Evolutionary conservation across 2,329 filamentous ascomycete species (phyloP), one percentile per base, ranked within the genome.

Genomic region (Cadophora luteo-olivacea): DNA sequence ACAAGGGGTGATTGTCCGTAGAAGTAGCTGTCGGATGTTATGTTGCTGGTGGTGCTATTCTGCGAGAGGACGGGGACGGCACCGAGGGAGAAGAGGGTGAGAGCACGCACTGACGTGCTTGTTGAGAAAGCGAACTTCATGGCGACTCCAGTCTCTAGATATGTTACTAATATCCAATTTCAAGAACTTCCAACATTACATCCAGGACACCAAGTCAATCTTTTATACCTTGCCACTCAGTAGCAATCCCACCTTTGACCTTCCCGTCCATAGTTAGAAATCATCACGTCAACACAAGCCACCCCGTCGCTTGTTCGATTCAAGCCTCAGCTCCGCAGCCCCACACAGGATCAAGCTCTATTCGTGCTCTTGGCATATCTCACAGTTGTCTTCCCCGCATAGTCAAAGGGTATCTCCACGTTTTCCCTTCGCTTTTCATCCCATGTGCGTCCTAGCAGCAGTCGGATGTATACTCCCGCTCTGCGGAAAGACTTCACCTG

Each of bases 1-100:
- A 41, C 78, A 2, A 78, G 75, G 19, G 79, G 78, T 29, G 80
- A 81, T 67, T 80, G 74, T 45, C 78, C 79, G 67, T 80, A 81
- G 68, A 80, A 81, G 25, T 66, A 68, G 1, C 72, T 72, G 64
- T 81, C 79, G 60, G 66, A 60, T 5, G 61, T 60, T 33, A 68
- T 67, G 24, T 58, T 66, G 19, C 29, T n/a, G 22, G 57, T 52
- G 55, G 29, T 49, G 36, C 36, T 38, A 29, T 63, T 52, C 60
- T 67, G 65, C 7, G 65, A 25, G 4, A 24, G 12, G 36, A 14
- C 33, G 19, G 25, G 29, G 9, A 29, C 9, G 4, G n/a, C 4
- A 32, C 45, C 38, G 19, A 66, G 12, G n/a, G 16, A 5, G 2
- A 61, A 5, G 11, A 45, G 22, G 22, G 36, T 6, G 14, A 60